A percentile compares a stretch with the other conserved stretches of the same genome.
Conservation (phyloP, 352 stramenopile species). For the Aphanomyces euteiches region DNA sequence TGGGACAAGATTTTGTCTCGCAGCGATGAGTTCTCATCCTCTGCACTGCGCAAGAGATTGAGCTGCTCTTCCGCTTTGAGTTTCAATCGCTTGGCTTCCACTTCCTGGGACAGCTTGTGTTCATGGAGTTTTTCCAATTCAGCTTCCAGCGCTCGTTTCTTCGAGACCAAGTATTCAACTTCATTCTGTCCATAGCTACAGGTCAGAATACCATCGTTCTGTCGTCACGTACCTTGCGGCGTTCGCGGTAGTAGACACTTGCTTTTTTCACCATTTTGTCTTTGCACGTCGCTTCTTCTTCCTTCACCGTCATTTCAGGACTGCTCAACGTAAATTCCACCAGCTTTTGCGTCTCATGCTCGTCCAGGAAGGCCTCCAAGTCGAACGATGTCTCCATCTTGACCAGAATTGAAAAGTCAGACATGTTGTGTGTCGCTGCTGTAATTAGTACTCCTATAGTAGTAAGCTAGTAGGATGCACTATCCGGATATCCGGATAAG, state of each 20-base stretch:
- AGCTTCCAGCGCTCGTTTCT: slow-evolving; percentile 6
- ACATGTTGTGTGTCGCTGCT: not conserved
- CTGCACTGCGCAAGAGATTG: not conserved
- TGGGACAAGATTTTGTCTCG: slow-evolving; percentile 9
- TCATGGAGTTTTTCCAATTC: slow-evolving; percentile 2
- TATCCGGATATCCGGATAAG: too few species aligned
- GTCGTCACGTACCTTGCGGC: not conserved
- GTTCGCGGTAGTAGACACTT: slow-evolving; percentile 18
- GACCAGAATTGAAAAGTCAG: not conserved
- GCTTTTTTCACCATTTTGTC: slow-evolving; percentile 13
- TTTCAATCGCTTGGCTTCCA: slow-evolving; percentile 8
- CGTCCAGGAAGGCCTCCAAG: slow-evolving; percentile 13
- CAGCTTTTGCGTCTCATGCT: slow-evolving; percentile 16
- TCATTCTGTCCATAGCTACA: not conserved
- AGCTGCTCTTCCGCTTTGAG: not conserved
- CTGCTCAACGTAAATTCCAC: slow-evolving; percentile 17
- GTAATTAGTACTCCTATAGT: too few species aligned
- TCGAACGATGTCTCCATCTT: slow-evolving; percentile 8
- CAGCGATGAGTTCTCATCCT: slow-evolving; percentile 13
- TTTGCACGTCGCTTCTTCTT: not conserved
- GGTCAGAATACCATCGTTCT: too few species aligned
- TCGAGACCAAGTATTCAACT: slow-evolving; percentile 15
- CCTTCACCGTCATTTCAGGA: not conserved
- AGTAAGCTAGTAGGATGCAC: too few species aligned
- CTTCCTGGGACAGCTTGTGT: slow-evolving; percentile 6